Evolutionary conservation across 192 early-diverging fungal genomes (phyloP), one percentile per base, ranked within the genome.

Genomic region (Mortierella claussenii): DNA sequence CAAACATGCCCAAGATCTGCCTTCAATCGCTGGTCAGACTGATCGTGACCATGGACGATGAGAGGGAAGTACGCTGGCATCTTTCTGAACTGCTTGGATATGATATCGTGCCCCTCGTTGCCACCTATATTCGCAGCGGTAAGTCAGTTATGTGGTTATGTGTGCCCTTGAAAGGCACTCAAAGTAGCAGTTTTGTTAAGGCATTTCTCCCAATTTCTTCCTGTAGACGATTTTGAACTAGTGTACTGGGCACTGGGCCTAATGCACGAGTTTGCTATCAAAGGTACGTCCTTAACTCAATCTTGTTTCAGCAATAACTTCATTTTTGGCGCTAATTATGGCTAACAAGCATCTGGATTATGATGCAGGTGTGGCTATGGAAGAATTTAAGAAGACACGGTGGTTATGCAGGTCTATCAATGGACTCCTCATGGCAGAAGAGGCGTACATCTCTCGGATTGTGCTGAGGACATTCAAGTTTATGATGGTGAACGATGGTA

Each of bases 1-100:
- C 89, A 9, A 94, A 87, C 47, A 91, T 94, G 89, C 93, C 93
- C 45, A 93, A 92, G 54, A 82, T 91, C 11, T 94, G 91, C 69
- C 70, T 94, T 61, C 91, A 94, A 59, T 81, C 88, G 34, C 65
- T 94, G 42, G 93, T 94, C 17, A 79, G 93, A 31, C 58, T 94
- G 31, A 63, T 94, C 9, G 82, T 86, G 3, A 88, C 68, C 28
- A 67, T 91, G 58, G 80, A 87, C 20, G 73, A 73, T 30, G 70
- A 70, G 21, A 79, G 57, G 24, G 86, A 87, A 56, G 75, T 82
- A 0, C 69, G 78, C 23, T 79, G 59, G 23, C 64, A 89, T 48
- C 68, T 94, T 28, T 47, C 63, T 2, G 83, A 86, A 43, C 65
- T 94, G 33, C 51, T 88, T 0, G 81, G 89, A 26, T 81, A 88